Base-by-base conservation (phyloP, 495 filamentous ascomycete genomes). In the Xylona heveae region DNA sequence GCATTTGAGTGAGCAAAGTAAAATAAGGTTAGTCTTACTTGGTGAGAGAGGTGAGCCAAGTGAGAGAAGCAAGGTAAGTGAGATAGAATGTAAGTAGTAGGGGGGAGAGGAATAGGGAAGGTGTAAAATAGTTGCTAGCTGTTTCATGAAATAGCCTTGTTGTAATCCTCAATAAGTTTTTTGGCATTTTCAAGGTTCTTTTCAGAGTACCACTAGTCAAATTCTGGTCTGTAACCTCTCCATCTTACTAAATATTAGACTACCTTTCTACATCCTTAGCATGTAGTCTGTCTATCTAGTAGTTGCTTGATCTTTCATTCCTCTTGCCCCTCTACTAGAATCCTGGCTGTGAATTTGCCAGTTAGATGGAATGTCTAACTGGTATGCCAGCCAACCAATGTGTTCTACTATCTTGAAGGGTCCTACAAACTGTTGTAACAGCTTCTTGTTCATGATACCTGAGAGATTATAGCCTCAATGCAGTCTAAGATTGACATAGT, bases 341-440 rank as follows among this genome's bases (percentile, higher is more conserved):
- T 38, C 41, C 35, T 26, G 40, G 27, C 16, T 36, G 30, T 43
- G 39, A 10, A 44, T 34, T 7, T 33, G 23, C 35, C 28, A 37
- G 19, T 23, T 18, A 2, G 12, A 6, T 1, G 42, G 42, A 3
- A 45, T 16, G 18, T 45, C 42, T 2, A 43, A 24, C 12, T 37
- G 16, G 23, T 45, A 45, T 10, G 41, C 37, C 8, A 44, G 30
- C 6, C 28, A 6, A 5, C 40, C 27, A 2, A 42, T 26, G 17
- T 28, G 4, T 18, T 21, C 16, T 9, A 43, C 26, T 23, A 43
- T 24, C 22, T 38, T 25, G 20, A 38, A 41, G 14, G 33, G 39
- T 9, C 40, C 40, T 7, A 30, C 22, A 33, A 23, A 24, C 22
- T 35, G 33, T 8, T 36, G 7, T 8, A 24, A 35, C 10, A 35